Conservation (phyloP, 1,139 yeast species). For the Kazachstania sp. region DNA sequence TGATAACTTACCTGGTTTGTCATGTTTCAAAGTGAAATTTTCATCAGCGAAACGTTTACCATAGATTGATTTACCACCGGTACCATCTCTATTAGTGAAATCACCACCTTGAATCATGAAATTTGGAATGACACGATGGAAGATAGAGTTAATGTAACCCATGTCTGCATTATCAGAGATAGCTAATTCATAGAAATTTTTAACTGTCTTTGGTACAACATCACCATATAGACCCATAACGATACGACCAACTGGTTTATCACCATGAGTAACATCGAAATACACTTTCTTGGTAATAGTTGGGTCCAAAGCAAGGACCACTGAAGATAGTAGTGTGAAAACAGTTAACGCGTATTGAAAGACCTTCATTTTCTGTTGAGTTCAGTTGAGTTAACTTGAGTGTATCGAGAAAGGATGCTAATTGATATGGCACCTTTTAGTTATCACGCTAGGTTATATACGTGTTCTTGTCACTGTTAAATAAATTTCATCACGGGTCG, state of each 20-base stretch:
- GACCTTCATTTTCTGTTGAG: constrained; percentile 1
- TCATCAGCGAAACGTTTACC: constrained; percentile 65
- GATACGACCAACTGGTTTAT: constrained; percentile 50
- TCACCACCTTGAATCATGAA: constrained; percentile 85
- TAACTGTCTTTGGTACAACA: constrained; percentile 63
- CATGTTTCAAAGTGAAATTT: constrained; percentile 56
- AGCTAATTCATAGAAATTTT: constrained; percentile 59
- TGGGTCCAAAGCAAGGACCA: constrained; percentile 39
- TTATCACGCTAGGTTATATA: too few relatives aligned
- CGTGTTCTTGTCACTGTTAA: too few relatives aligned
- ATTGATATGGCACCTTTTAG: too few relatives aligned
- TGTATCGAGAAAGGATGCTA: too few relatives aligned
- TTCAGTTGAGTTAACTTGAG: too few relatives aligned
- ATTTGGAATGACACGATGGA: constrained; percentile 68
- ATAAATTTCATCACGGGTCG: too few relatives aligned
- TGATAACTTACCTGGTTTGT: constrained; percentile 58
- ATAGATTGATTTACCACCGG: constrained; percentile 69
- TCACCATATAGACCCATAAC: constrained; percentile 65
- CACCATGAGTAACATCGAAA: constrained; percentile 55
- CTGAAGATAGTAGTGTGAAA: background rate
- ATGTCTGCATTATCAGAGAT: constrained; percentile 39
- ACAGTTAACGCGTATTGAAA: constrained; percentile 1
- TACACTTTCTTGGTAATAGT: constrained; percentile 49
- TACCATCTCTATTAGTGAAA: constrained; percentile 58
- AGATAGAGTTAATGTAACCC: constrained; percentile 51